These are phyloP conservation scores for Syncephalis plumigaleata DNA, from an alignment of 371 early-diverging fungal species.

Conservation along the genomic window DNA sequence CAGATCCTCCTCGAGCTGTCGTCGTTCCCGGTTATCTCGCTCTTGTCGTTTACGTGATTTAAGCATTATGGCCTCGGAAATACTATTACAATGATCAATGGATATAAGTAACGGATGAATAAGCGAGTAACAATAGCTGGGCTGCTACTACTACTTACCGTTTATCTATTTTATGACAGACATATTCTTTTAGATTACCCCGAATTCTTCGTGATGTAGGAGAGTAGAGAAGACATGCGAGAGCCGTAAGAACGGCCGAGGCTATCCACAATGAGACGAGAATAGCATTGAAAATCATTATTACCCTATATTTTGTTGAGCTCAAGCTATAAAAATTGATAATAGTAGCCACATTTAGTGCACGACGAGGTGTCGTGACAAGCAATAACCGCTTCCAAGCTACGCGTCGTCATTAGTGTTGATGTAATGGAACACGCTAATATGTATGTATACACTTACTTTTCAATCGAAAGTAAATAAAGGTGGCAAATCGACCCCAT, in stretches of 20 bases:
- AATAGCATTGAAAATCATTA: slow-evolving; percentile 30
- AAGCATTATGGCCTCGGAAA: slow-evolving; percentile 1
- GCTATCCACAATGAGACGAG: slow-evolving; percentile 44
- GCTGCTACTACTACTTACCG: not conserved
- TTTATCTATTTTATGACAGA: slow-evolving; percentile 80
- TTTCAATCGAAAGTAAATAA: slow-evolving; percentile 69
- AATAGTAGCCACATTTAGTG: no score
- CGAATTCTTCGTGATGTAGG: slow-evolving; percentile 57
- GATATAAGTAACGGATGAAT: no score
- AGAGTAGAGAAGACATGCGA: slow-evolving; percentile 51
- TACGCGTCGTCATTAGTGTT: slow-evolving; percentile 3
- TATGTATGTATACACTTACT: slow-evolving; percentile 20
- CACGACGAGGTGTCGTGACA: no score
- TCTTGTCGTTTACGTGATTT: slow-evolving; percentile 3
- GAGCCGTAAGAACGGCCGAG: slow-evolving; percentile 26
- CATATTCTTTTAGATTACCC: slow-evolving; percentile 81
- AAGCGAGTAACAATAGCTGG: no score
- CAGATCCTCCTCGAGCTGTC: no score
- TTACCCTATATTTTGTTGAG: slow-evolving; percentile 5
- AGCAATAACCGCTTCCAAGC: slow-evolving; percentile 72
- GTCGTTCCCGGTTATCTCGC: not conserved
- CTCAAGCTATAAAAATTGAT: no score
- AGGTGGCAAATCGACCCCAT: slow-evolving; percentile 59
- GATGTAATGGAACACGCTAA: not conserved
- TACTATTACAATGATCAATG: not conserved